Evolutionary conservation across 495 filamentous ascomycete genomes (phyloP).

Genomic region (Rostrohypoxylon terebratum): DNA sequence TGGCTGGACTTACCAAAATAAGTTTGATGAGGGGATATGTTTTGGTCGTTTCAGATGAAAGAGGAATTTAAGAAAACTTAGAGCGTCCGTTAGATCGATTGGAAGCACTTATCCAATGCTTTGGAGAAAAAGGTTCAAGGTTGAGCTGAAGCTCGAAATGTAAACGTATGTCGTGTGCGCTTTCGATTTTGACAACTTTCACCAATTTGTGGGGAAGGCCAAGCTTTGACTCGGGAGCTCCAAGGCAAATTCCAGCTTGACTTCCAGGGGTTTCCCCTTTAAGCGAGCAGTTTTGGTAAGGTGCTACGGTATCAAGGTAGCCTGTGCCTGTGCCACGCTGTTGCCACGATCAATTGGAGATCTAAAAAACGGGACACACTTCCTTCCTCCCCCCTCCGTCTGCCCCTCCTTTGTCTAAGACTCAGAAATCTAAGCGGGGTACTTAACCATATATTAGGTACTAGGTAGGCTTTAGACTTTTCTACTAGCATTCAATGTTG

Average conservation of each 20-base stretch:
- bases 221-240: slow-evolving; percentile 24
- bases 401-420: slow-evolving; percentile 30
- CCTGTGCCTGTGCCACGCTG: background rate
- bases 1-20: slow-evolving; percentile 32
- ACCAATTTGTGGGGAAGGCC: slow-evolving; percentile 49
- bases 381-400: slow-evolving; percentile 1
- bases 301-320: background rate
- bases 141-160: slow-evolving; percentile 40
- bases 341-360: slow-evolving; percentile 1
- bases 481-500: background rate
- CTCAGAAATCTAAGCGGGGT: slow-evolving; percentile 27
- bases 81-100: slow-evolving; percentile 7
- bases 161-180: slow-evolving; percentile 40
- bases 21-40: background rate
- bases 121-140: slow-evolving; percentile 20
- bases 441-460: slow-evolving; percentile 4
- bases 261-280: slow-evolving; percentile 17
- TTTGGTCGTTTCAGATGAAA: background rate
- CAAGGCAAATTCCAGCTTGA: slow-evolving; percentile 16
- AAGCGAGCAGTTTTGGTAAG: slow-evolving; percentile 24
- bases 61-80: slow-evolving; percentile 18
- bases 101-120: slow-evolving; percentile 27
- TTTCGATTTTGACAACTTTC: slow-evolving; percentile 52
- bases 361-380: background rate
- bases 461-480: background rate